These are phyloP conservation scores for Piper betle DNA, from an alignment of 164 flowering plant species.

Conservation along the genomic window DNA sequence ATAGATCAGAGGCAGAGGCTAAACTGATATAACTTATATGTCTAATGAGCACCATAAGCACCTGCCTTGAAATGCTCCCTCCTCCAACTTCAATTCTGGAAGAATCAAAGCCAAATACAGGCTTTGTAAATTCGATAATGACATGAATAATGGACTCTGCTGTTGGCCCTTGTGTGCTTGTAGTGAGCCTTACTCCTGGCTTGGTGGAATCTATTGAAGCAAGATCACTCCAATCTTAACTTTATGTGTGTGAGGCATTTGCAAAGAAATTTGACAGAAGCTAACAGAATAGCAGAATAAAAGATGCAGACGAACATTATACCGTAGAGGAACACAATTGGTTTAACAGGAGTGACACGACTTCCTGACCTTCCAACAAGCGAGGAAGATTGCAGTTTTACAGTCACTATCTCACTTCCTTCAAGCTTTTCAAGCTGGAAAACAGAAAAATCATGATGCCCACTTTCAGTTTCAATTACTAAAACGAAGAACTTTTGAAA, in stretches of 20 bases:
- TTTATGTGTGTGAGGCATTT: neutral
- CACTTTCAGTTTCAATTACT: too few species aligned
- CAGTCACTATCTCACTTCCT: slow-evolving; percentile 28
- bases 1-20: neutral
- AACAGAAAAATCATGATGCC: neutral
- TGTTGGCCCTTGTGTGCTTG: slow-evolving; percentile 24
- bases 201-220: slow-evolving; percentile 27
- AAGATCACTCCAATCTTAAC: neutral
- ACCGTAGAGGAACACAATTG: slow-evolving; percentile 43
- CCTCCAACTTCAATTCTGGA: slow-evolving; percentile 31
- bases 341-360: slow-evolving; percentile 25
- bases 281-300: neutral
- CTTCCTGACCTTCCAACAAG: slow-evolving; percentile 35
- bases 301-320: slow-evolving; percentile 2
- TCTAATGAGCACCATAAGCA: slow-evolving; percentile 15
- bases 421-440: slow-evolving; percentile 34
- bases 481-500: neutral
- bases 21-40: neutral
- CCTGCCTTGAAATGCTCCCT: slow-evolving; percentile 60
- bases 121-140: slow-evolving; percentile 43
- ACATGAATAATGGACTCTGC: slow-evolving; percentile 27
- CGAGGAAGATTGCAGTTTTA: slow-evolving; percentile 19
- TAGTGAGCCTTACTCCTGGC: slow-evolving; percentile 28
- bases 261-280: neutral
- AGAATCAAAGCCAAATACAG: slow-evolving; percentile 45